phyloP scores from a whole-genome alignment of 75 land plant species.

The Gnetum montanum region DNA sequence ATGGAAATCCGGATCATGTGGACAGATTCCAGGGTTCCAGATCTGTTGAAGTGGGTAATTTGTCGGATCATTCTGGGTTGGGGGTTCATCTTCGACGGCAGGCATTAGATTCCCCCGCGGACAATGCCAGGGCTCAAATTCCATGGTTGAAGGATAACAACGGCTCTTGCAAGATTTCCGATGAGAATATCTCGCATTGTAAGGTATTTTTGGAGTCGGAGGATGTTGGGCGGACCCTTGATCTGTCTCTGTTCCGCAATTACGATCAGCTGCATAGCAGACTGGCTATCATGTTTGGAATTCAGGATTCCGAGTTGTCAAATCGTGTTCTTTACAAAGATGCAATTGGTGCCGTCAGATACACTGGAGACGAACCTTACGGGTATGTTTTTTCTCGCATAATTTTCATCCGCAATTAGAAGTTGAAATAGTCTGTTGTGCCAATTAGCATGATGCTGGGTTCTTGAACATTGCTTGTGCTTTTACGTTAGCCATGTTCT shows the following conservation, averaged over 20 bases:
- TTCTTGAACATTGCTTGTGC: no score
- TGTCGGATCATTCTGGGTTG: constrained; percentile 5
- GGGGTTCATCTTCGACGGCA: background rate
- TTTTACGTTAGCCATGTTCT: no score
- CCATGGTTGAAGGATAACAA: constrained; percentile 24
- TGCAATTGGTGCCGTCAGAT: constrained; percentile 20
- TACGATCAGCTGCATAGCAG: constrained; percentile 40
- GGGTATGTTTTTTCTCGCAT: constrained; percentile 14
- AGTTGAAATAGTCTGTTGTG: no score
- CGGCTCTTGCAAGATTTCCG: constrained; percentile 9
- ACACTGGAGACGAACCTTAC: constrained; percentile 41
- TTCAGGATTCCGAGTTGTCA: constrained; percentile 17
- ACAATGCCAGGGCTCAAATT: constrained; percentile 13
- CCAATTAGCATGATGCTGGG: no score
- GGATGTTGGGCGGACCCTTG: constrained; percentile 50
- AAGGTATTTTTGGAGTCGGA: constrained; percentile 42
- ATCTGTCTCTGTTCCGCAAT: constrained; percentile 25
- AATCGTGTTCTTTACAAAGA: constrained; percentile 32
- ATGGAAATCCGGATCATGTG: constrained; percentile 7
- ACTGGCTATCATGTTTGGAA: constrained; percentile 33
- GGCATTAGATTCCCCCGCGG: background rate
- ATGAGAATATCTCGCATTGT: constrained; percentile 23
- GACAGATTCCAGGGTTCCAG: constrained; percentile 7
- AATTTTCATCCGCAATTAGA: no score
- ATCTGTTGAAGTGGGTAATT: constrained; percentile 2